Evolutionary conservation across 2,329 filamentous ascomycete genomes (phyloP), one percentile per base, ranked within the genome.

Genomic region (Exserohilum rostratum): DNA sequence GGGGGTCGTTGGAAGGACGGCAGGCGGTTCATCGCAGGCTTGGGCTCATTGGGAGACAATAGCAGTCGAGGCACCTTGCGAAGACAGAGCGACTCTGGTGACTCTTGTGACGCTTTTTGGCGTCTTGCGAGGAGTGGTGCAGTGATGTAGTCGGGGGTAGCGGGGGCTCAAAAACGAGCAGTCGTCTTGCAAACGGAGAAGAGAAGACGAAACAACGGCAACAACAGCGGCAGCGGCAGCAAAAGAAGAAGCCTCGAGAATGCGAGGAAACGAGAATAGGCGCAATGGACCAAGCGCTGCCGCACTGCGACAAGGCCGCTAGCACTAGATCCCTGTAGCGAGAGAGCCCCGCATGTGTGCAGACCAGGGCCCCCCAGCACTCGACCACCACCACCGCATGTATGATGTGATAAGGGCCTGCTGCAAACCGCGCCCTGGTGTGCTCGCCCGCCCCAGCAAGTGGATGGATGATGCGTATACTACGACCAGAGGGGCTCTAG

Each of bases 1-100:
- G 71, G 68, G 39, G 76, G 72, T 37, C 76, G 73, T 44, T 70
- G 65, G 59, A 69, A 73, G 46, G 70, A 68, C 58, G 75, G 75
- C 58, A 76, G 73, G 62, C 73, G 73, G 61, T 76, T 73, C 75
- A 77, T 77, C 53, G 51, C 49, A 48, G 52, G 45, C 34, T 49
- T 44, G 51, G 47, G 61, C 43, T 64, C 60, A 64, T 59, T 51
- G 53, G 53, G 39, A 51, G 55, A 45, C 17, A 29, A 7, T 13
- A 20, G 48, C 29, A n/a, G 15, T 5, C 29, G 58, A 33, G 49
- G 43, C 12, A 45, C 29, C 49, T 34, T 46, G n/a, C 27, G 33
- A 27, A 27, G 38, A 15, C 17, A 27, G 27, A 31, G 29, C 17
- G 17, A 18, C 39, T 29, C 22, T n/a, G 22, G 22, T n/a, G 22